phyloP scores from a whole-genome alignment of 2,329 filamentous ascomycete genomes.

The Pleurostoma richardsiae region DNA sequence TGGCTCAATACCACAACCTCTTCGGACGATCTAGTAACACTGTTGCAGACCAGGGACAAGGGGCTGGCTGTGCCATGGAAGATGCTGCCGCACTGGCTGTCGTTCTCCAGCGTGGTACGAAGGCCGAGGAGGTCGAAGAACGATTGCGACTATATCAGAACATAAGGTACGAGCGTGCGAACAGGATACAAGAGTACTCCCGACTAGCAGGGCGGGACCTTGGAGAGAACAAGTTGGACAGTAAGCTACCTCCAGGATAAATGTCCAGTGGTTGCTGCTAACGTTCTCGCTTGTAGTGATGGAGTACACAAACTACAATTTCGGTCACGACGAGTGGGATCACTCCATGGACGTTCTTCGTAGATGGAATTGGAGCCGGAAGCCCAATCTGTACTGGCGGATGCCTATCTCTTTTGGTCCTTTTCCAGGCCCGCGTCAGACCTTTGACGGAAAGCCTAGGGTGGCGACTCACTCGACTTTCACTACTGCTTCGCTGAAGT shows the following conservation, averaged over 20 bases:
- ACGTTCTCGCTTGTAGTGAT: slow-evolving; percentile 19
- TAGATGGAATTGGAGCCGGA: slow-evolving; percentile 38
- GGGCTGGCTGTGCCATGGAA: slow-evolving; percentile 61
- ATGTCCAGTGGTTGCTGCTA: slow-evolving; percentile 9
- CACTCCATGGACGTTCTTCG: slow-evolving; percentile 44
- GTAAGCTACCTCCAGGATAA: slow-evolving; percentile 28
- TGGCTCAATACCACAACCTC: neutral
- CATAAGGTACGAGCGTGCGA: slow-evolving; percentile 51
- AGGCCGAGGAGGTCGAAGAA: slow-evolving; percentile 39
- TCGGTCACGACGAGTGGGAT: slow-evolving; percentile 55
- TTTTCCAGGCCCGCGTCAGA: slow-evolving; percentile 37
- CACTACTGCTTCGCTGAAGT: slow-evolving; percentile 39
- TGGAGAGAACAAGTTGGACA: slow-evolving; percentile 27
- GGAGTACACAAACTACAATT: slow-evolving; percentile 43
- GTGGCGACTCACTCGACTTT: slow-evolving; percentile 22
- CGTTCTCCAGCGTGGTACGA: slow-evolving; percentile 44
- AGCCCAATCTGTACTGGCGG: slow-evolving; percentile 31
- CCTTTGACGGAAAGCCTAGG: slow-evolving; percentile 14
- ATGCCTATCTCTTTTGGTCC: slow-evolving; percentile 41
- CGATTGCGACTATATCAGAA: slow-evolving; percentile 55
- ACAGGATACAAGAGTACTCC: slow-evolving; percentile 52
- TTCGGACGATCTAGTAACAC: neutral
- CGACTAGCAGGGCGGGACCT: slow-evolving; percentile 45
- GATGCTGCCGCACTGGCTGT: slow-evolving; percentile 56
- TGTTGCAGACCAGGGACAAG: slow-evolving; percentile 46